These are phyloP conservation scores for Pyrus hybrid DNA, from an alignment of 331 rosid genomes.

Conservation along the genomic window DNA sequence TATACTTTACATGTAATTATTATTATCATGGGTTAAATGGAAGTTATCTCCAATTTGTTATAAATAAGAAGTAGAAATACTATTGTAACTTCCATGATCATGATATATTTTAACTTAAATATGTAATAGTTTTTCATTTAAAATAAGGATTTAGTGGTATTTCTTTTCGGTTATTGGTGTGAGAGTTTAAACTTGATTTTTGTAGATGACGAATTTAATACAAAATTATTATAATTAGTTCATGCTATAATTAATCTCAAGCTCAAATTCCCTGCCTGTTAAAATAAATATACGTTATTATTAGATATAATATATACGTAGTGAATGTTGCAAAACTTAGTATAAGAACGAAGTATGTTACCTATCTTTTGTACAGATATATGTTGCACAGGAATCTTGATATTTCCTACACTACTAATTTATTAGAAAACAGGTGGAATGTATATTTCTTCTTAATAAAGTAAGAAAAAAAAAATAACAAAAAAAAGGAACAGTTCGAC, in stretches of 20 bases:
- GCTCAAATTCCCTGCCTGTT: too few relatives aligned
- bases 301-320: too few relatives aligned
- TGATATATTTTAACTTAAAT: too few relatives aligned
- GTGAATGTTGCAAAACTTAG: neutral
- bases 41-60: neutral
- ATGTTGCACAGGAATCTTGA: neutral
- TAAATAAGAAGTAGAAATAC: neutral
- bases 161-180: too few relatives aligned
- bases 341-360: neutral
- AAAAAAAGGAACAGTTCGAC: slow-evolving; percentile 12
- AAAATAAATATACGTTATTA: too few relatives aligned
- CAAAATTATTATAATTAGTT: too few relatives aligned
- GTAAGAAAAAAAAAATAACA: slow-evolving; percentile 18
- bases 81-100: too few relatives aligned
- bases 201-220: too few relatives aligned
- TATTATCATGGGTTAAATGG: neutral
- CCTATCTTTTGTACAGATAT: neutral
- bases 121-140: too few relatives aligned
- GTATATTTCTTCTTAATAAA: slow-evolving; percentile 34
- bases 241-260: too few relatives aligned
- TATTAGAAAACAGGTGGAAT: slow-evolving; percentile 19
- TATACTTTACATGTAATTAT: neutral
- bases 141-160: too few relatives aligned
- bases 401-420: neutral
- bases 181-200: too few relatives aligned